Conservation (phyloP, 345 rosid genomes). For the Eucalyptus tenuipes region DNA sequence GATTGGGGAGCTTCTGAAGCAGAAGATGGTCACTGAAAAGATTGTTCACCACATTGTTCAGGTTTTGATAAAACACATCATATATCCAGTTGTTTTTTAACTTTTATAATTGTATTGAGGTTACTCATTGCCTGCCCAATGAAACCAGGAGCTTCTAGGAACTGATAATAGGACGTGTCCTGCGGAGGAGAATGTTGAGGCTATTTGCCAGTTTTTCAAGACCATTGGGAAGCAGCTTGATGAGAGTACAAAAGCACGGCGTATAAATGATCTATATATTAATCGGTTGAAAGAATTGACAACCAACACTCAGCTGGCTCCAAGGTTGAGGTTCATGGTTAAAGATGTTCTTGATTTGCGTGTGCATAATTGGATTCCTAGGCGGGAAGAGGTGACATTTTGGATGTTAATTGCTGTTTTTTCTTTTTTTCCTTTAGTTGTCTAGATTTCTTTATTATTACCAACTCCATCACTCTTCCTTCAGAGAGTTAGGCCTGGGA, state of each 20-base stretch:
- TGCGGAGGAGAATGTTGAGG: slow-evolving; percentile 89
- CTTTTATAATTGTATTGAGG: background rate
- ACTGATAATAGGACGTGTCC: slow-evolving; percentile 51
- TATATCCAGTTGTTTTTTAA: background rate
- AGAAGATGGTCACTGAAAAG: slow-evolving; percentile 76
- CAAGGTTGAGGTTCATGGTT: slow-evolving; percentile 68
- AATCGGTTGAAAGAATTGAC: slow-evolving; percentile 43
- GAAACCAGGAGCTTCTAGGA: slow-evolving; percentile 67
- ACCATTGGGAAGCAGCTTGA: slow-evolving; percentile 88
- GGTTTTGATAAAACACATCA: slow-evolving; percentile 11
- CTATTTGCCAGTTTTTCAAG: slow-evolving; percentile 64
- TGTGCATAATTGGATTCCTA: slow-evolving; percentile 66
- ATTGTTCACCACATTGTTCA: slow-evolving; percentile 75
- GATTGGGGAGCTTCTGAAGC: slow-evolving; percentile 89
- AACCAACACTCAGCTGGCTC: slow-evolving; percentile 42
- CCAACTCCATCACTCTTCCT: background rate
- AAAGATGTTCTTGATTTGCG: slow-evolving; percentile 68
- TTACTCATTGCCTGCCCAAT: background rate
- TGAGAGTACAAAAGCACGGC: slow-evolving; percentile 36
- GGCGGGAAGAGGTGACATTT: slow-evolving; percentile 85
- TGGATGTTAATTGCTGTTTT: background rate
- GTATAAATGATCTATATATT: slow-evolving; percentile 47
- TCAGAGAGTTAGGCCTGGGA: slow-evolving; percentile 9
- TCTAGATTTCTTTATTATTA: background rate
- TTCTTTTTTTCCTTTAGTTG: background rate